Evolutionary conservation across 1,139 yeast genomes (phyloP).

Genomic region (Yamadazyma dendronema): DNA sequence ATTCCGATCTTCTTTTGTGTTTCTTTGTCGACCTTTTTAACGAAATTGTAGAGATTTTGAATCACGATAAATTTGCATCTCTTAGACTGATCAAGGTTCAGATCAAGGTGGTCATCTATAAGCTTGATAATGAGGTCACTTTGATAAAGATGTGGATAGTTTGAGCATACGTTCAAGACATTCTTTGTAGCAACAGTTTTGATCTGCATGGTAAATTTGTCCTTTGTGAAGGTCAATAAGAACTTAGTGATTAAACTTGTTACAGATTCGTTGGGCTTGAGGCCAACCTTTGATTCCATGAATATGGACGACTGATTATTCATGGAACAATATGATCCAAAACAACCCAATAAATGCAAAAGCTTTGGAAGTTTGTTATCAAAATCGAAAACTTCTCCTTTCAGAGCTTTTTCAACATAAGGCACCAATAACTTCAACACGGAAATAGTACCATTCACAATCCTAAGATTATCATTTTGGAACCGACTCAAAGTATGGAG

Average conservation of each 20-base stretch:
- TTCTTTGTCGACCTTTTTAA: constrained; percentile 40
- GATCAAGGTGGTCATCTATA: constrained; percentile 50
- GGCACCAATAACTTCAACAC: constrained; percentile 51
- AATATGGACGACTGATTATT: constrained; percentile 46
- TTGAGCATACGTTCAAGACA: constrained; percentile 54
- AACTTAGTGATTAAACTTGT: constrained; percentile 56
- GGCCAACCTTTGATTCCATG: constrained; percentile 34
- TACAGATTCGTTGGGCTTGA: constrained; percentile 53
- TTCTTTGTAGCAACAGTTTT: constrained; percentile 55
- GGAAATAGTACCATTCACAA: constrained; percentile 62
- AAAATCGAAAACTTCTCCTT: constrained; percentile 13
- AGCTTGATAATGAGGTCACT: constrained; percentile 51
- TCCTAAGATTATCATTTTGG: constrained; percentile 43
- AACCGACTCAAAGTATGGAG: constrained; percentile 53
- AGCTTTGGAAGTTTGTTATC: constrained; percentile 56
- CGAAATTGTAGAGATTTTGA: constrained; percentile 54
- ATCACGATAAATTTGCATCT: constrained; percentile 48
- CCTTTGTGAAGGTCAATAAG: constrained; percentile 48
- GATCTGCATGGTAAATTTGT: constrained; percentile 25
- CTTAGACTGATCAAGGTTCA: constrained; percentile 22
- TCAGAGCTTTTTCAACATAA: constrained; percentile 28
- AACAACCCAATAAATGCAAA: constrained; percentile 61
- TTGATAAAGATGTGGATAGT: constrained; percentile 62
- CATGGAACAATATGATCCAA: constrained; percentile 67
- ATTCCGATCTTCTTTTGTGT: constrained; percentile 37